These are phyloP conservation scores for Dryadomyces quercivorus DNA, from an alignment of 2,329 filamentous ascomycete species.

Conservation along the genomic window DNA sequence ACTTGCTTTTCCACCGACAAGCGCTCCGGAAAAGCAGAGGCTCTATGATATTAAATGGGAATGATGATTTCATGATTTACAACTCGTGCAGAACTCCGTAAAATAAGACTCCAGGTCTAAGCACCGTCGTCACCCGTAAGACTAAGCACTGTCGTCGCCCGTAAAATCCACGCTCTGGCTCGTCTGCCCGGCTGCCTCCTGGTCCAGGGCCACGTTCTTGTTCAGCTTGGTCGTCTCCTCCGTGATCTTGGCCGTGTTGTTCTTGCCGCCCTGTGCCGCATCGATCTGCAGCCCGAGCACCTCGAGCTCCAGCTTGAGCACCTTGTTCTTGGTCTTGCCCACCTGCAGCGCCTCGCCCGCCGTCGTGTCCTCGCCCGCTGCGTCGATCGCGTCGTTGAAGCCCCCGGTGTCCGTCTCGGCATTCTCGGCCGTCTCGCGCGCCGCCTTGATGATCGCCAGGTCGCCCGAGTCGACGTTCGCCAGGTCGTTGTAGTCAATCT, in stretches of 20 bases:
- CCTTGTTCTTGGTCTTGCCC: conserved; percentile 50
- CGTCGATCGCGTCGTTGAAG: conserved; percentile 41
- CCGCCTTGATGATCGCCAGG: conserved; percentile 36
- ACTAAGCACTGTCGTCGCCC: conserved; percentile 8
- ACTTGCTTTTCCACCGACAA: conserved; percentile 1
- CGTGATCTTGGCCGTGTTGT: conserved; percentile 30
- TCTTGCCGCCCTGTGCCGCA: conserved; percentile 31
- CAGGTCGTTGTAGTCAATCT: conserved; percentile 32
- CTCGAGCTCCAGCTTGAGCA: conserved; percentile 43
- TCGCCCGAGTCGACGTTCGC: conserved; percentile 33
- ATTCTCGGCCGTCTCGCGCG: conserved; percentile 35
- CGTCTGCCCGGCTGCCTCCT: conserved; percentile 20
- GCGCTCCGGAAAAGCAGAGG: neutral
- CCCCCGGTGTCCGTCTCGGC: conserved; percentile 37
- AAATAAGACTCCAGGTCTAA: no score
- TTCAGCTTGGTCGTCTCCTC: conserved; percentile 37
- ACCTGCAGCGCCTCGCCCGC: conserved; percentile 32
- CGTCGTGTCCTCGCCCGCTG: conserved; percentile 26
- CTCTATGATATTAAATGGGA: neutral
- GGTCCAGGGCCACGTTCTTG: conserved; percentile 34
- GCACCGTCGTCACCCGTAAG: no score
- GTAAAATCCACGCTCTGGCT: conserved; percentile 25
- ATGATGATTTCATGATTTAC: conserved; percentile 2
- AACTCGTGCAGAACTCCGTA: no score
- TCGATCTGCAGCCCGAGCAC: conserved; percentile 37